phyloP scores from a whole-genome alignment of 1,284 basidiomycete species.

The Cerioporus squamosus region DNA sequence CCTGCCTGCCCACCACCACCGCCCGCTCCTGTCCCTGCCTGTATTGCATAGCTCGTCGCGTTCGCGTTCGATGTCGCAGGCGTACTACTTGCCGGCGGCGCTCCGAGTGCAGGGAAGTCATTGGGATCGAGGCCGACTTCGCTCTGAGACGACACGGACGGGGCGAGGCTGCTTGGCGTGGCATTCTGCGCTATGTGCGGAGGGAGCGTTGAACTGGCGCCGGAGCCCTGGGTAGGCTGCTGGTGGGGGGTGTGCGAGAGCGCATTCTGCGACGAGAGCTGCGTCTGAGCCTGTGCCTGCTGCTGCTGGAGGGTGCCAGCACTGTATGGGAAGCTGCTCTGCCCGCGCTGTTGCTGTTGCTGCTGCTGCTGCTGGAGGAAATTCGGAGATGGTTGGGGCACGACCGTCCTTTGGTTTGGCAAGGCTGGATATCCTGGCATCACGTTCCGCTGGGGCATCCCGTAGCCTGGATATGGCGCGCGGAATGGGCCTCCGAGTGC shows the following conservation, averaged over 20 bases:
- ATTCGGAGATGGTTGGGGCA: slow-evolving; percentile 63
- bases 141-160: slow-evolving; percentile 65
- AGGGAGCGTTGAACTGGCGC: slow-evolving; percentile 55
- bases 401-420: slow-evolving; percentile 61
- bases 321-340: slow-evolving; percentile 61
- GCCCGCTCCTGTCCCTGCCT: slow-evolving; percentile 63
- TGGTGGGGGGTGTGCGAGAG: slow-evolving; percentile 34
- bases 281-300: slow-evolving; percentile 42
- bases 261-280: slow-evolving; percentile 44
- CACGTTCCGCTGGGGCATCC: slow-evolving; percentile 64
- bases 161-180: slow-evolving; percentile 46
- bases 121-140: slow-evolving; percentile 84
- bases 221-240: slow-evolving; percentile 47
- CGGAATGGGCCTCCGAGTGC: slow-evolving; percentile 66
- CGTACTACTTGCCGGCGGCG: slow-evolving; percentile 45
- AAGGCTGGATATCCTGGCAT: slow-evolving; percentile 58
- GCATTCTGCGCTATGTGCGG: slow-evolving; percentile 58
- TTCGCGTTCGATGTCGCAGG: slow-evolving; percentile 39
- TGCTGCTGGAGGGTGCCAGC: slow-evolving; percentile 57
- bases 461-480: slow-evolving; percentile 64
- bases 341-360: slow-evolving; percentile 55
- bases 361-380: slow-evolving; percentile 64
- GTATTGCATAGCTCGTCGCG: slow-evolving; percentile 73
- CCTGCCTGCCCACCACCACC: slow-evolving; percentile 42
- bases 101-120: slow-evolving; percentile 84